phyloP scores from a whole-genome alignment of 208 protist genomes.

The Acanthamoeba sp. region DNA sequence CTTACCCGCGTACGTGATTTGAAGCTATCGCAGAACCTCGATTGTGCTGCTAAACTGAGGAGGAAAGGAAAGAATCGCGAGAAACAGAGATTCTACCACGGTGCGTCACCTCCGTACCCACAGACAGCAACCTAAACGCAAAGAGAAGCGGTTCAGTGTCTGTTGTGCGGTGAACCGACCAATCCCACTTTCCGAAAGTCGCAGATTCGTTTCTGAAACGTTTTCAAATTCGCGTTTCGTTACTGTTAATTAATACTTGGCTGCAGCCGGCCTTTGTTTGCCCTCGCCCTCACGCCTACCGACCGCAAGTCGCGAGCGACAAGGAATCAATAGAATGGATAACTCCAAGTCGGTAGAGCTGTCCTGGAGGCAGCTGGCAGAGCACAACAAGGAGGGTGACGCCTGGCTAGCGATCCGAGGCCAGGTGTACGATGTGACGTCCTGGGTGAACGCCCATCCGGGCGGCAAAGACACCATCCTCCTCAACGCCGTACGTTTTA shows the following conservation, averaged over 20 bases:
- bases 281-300: background rate
- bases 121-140: background rate
- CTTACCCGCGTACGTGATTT: no score
- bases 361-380: constrained; percentile 59
- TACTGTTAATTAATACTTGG: no score
- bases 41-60: background rate
- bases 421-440: constrained; percentile 64
- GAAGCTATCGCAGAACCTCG: no score
- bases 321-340: background rate
- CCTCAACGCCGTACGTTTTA: constrained; percentile 10
- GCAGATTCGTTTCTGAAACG: background rate
- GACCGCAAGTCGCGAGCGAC: background rate
- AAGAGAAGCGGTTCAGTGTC: background rate
- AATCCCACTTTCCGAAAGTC: no score
- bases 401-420: constrained; percentile 32
- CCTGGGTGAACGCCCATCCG: constrained; percentile 52
- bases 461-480: constrained; percentile 53
- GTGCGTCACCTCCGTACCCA: background rate
- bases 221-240: background rate
- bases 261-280: no score
- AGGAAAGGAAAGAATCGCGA: background rate
- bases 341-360: background rate
- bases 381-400: constrained; percentile 54
- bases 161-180: background rate
- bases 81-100: background rate